Base-by-base conservation (phyloP, 768 basidiomycete species). In the Boletus huronensis region DNA sequence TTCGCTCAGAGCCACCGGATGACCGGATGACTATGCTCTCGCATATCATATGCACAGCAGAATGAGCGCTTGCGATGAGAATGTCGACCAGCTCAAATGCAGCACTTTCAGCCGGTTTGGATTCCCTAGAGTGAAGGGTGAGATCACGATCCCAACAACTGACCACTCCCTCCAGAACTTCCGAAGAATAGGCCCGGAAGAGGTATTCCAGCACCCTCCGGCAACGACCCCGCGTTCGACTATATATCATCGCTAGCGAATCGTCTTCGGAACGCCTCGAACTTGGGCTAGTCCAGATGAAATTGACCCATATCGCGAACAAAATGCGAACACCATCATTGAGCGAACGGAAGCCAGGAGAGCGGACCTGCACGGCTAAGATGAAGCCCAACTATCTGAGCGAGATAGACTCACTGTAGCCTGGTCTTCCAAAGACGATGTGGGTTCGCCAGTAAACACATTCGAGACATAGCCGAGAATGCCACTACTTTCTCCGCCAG, bases 401-500 rank as follows among this genome's bases (percentile, higher is more conserved):
- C 28, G 52, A 52, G 48, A 50, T 23, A 36, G 8, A 73, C 82
- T 65, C 60, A 86, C 89, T 52, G 77, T 79, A 9, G 84, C 64
- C 57, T 80, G 81, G 35, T 87, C 87, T 14, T 83, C 83, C 16
- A 70, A 64, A 51, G 70, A 67, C 11, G 77, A 70, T 9, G 72
- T 63, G 34, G 74, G 78, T n/a, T 93, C 90, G 0, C 84, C 83
- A 39, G 88, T 82, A 64, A 99, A 95, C 2, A 98, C 95, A 52
- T 84, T 90, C 2, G 93, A 94, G 48, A 99, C 87, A 63, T 93
- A 90, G 9, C 94, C 93, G 0, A 98, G 76, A 11, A 98, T 72
- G 1, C 94, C 87, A 64, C 80, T 77, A 9, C 76, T 75, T 58
- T 86, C 84, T 17, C 75, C 66, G 3, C 71, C 74, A 23, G 68